A percentile compares a stretch with the other conserved stretches of the same genome.
These are phyloP conservation scores for Blastobotrys robertii DNA, from an alignment of 805 yeast species.

Conservation along the genomic window DNA sequence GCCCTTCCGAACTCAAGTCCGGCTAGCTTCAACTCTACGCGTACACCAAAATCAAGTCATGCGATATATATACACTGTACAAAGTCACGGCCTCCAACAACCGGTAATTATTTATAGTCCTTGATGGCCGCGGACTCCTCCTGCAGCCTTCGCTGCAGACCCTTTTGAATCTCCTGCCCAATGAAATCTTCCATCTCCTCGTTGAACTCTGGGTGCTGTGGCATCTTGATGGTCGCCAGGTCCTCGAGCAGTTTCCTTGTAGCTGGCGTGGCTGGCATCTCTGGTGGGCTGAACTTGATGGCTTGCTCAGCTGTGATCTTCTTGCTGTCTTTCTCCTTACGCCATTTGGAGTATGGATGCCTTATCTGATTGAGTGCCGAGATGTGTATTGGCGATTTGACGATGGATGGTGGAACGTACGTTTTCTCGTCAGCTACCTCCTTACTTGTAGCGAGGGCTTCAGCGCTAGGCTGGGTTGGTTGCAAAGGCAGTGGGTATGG, in stretches of 20 bases:
- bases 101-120: conserved; percentile 7
- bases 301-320: conserved; percentile 54
- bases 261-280: conserved; percentile 62
- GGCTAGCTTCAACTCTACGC: too few species aligned
- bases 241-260: conserved; percentile 31
- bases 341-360: conserved; percentile 63
- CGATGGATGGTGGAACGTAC: conserved; percentile 57
- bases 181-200: conserved; percentile 47
- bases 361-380: conserved; percentile 61
- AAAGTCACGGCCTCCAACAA: too few species aligned
- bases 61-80: too few species aligned
- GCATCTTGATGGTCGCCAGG: conserved; percentile 22
- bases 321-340: conserved; percentile 38
- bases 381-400: conserved; percentile 58
- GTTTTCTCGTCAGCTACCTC: conserved; percentile 60
- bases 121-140: conserved; percentile 15
- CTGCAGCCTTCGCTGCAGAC: conserved; percentile 17
- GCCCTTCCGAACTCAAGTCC: too few species aligned
- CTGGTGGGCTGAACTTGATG: conserved; percentile 53
- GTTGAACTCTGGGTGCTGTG: conserved; percentile 33
- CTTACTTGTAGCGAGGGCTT: conserved; percentile 18
- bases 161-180: conserved; percentile 29
- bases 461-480: conserved; percentile 40
- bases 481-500: conserved; percentile 82
- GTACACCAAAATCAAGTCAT: too few species aligned